Percentiles rank a stretch among this genome's conserved stretches.
Conservation (phyloP, 2,329 filamentous ascomycete genomes). For the Neofusicoccum laricinum region DNA sequence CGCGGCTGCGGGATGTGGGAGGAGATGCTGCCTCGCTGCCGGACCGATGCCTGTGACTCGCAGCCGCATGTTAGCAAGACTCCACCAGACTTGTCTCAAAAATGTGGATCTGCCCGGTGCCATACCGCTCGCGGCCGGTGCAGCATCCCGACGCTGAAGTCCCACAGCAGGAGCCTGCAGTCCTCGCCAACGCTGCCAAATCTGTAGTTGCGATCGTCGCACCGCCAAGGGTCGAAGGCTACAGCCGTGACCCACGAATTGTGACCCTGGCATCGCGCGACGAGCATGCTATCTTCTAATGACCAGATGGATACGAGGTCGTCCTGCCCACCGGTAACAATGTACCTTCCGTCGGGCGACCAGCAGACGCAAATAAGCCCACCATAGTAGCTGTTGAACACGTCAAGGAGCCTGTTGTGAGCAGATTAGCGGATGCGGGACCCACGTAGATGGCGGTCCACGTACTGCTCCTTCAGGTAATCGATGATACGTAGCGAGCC, state of each 20-base stretch:
- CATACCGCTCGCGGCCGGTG: conserved; percentile 81
- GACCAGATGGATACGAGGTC: conserved; percentile 97
- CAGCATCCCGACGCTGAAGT: conserved; percentile 96
- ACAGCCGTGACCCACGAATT: conserved; percentile 93
- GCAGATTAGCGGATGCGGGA: not conserved
- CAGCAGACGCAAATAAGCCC: conserved; percentile 91
- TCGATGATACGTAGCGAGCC: conserved; percentile 87
- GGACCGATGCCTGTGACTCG: conserved; percentile 48
- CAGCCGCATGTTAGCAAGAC: conserved; percentile 7
- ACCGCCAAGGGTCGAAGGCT: conserved; percentile 95
- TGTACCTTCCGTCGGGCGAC: conserved; percentile 95
- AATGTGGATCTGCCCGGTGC: conserved; percentile 1
- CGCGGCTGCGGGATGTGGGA: conserved; percentile 50
- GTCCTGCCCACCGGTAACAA: conserved; percentile 92
- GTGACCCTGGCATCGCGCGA: conserved; percentile 92
- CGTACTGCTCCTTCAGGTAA: conserved; percentile 83
- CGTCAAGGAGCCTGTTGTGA: conserved; percentile 66
- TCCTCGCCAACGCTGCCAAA: conserved; percentile 97
- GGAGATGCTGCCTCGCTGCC: conserved; percentile 55
- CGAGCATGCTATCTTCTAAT: conserved; percentile 74
- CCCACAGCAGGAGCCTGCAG: conserved; percentile 86
- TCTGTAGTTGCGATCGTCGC: conserved; percentile 90
- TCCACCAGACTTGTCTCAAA: conserved; percentile 3
- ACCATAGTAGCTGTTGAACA: conserved; percentile 91
- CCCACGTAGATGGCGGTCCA: conserved; percentile 18